Base-by-base conservation (phyloP, 1,284 basidiomycete species). In the Amylostereum chailletii region DNA sequence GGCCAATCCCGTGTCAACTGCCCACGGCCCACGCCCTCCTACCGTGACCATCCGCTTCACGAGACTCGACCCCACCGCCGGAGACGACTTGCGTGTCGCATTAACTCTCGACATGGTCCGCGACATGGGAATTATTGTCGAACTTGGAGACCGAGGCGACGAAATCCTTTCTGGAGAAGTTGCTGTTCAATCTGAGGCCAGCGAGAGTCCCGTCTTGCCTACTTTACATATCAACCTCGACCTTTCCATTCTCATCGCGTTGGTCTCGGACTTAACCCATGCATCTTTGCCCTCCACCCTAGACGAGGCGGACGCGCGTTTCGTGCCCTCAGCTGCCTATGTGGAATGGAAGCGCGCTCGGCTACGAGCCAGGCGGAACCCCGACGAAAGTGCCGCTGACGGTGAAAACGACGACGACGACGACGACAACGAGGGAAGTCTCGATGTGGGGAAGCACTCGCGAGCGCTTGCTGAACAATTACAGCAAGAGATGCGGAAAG, bases 231-330 rank as follows among this genome's bases (percentile, higher is more conserved):
- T 93, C 63, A 91, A 90, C 57, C 72, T 92, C 39, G 90, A 93
- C 62, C 72, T 92, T 6, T 91, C 89, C 0, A 72, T 85, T 0
- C 75, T 93, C 46, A 86, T 93, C 53, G 90, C 89, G 0, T 74
- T 94, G 30, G 78, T 89, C 34, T 90, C 87, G 3, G 90, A 93
- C 57, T 76, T 90, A 39, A 81, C 88, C 0, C 90, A 93, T 62
- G 71, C 85, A 1, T 70, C 77, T 0, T 68, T 91, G 0, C 89
- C 90, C 0, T 42, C 50, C 0, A 72, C 73, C 1, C 58, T 71
- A 0, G 75, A 75, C 29, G 82, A 81, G 41, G 87, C 87, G 0
- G 69, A 76, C 10, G 59, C 62, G 26, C 74, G 86, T 6, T 92
- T 86, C 58, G 70, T 78, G 37, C 74, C 82, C 6, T 70, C 77